These are phyloP conservation scores for Raphanus sativus DNA, from an alignment of 345 rosid genomes.

Conservation along the genomic window DNA sequence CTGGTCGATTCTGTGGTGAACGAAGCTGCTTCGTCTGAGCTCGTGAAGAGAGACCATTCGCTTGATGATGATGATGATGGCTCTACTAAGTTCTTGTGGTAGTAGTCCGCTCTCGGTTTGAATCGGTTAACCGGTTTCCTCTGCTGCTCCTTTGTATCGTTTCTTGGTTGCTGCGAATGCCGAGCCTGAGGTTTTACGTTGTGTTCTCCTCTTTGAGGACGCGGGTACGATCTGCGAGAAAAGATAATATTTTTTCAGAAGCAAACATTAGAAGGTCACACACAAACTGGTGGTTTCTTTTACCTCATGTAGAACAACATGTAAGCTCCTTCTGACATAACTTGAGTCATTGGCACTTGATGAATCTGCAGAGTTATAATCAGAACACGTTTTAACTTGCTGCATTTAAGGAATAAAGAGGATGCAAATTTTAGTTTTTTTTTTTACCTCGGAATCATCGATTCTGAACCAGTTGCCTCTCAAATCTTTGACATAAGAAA, in stretches of 20 bases:
- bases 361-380: conserved; percentile 52
- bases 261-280: background rate
- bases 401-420: background rate
- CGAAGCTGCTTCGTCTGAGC: conserved; percentile 90
- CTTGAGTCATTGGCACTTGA: conserved; percentile 72
- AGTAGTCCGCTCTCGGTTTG: conserved; percentile 29
- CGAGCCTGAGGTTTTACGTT: conserved; percentile 42
- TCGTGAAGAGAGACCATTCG: conserved; percentile 72
- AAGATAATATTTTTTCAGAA: background rate
- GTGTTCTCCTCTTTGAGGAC: conserved; percentile 48
- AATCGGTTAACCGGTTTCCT: conserved; percentile 40
- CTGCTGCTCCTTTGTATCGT: conserved; percentile 45
- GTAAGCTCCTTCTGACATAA: conserved; percentile 94
- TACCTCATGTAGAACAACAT: conserved; percentile 88
- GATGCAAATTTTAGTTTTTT: background rate
- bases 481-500: conserved; percentile 70
- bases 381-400: background rate
- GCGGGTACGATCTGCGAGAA: conserved; percentile 62
- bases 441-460: conserved; percentile 71
- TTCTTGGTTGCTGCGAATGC: conserved; percentile 33
- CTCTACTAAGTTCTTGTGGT: conserved; percentile 51
- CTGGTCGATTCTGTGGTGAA: conserved; percentile 85
- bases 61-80: conserved; percentile 49
- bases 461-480: conserved; percentile 75
- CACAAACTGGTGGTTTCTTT: background rate